Evolutionary conservation across 495 filamentous ascomycete species (phyloP).

Genomic region (Xylaria castorea): DNA sequence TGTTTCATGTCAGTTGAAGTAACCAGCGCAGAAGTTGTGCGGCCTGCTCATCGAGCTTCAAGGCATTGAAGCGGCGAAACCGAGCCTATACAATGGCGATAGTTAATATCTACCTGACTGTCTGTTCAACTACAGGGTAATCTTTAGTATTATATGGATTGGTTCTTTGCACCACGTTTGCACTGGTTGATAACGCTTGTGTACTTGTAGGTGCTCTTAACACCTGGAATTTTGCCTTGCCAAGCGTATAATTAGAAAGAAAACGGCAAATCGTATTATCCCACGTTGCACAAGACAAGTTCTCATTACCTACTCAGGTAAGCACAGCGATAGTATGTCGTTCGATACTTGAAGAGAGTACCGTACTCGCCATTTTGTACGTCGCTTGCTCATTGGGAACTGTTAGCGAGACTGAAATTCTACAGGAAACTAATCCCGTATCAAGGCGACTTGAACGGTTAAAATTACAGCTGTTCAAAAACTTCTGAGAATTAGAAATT

Average conservation of each 20-base stretch:
- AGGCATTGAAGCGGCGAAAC: neutral
- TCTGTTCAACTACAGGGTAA: neutral
- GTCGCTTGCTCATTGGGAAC: neutral
- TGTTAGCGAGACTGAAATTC: neutral
- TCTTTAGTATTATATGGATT: neutral
- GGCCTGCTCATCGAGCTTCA: neutral
- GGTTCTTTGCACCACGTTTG: neutral
- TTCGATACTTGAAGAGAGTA: no score
- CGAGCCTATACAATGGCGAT: neutral
- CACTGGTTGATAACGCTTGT: no score
- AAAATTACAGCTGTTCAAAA: neutral
- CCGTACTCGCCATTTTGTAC: neutral
- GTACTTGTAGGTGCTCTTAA: no score
- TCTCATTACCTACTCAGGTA: no score
- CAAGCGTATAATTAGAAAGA: neutral
- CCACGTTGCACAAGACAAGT: no score
- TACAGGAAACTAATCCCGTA: neutral
- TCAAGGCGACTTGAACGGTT: neutral
- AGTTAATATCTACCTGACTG: neutral
- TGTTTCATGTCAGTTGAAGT: neutral
- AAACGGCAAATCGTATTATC: no score
- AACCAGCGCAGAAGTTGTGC: neutral
- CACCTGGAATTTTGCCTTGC: neutral
- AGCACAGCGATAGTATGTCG: no score
- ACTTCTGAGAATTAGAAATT: no score